Evolutionary conservation across 2,329 filamentous ascomycete species (phyloP), one percentile per base, ranked within the genome.

Genomic region (Fusarium solani-melongenae): DNA sequence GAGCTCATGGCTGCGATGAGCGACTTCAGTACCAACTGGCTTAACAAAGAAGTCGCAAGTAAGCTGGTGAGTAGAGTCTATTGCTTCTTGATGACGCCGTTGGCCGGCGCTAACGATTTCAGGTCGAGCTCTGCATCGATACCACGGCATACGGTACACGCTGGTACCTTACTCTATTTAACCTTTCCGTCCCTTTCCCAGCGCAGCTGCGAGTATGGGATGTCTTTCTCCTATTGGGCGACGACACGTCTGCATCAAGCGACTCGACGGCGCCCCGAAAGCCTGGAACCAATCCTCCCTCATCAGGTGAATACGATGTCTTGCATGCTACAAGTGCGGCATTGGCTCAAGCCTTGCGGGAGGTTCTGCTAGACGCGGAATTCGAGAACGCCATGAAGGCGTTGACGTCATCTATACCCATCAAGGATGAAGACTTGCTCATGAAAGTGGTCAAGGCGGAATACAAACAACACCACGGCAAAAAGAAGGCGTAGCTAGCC

Each of bases 321-420:
- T 86, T 99, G 59, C 96, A 99, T 82, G 96, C 96, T 12, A 93
- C 95, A 7, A 93, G 93, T 70, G 93, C 95, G 4, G 96, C 96
- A 2, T 88, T 99, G 31, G 95, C 98, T 56, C 94, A 98, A 81
- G 95, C 94, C 20, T 93, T 96, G 74, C 89, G 94, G 39, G 94
- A 98, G 71, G 94, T 97, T 60, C 87, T 99, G 34, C 86, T 98
- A 7, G 95, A 97, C 78, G 94, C 94, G 20, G 96, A 99, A 81
- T 99, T 98, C 82, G 96, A 99, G 82, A 97, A 97, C 79, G 93
- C 93, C 55, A 99, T 99, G 96, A 98, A 98, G 85, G 93, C 95
- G 9, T 86, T 99, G 71, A 98, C 96, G 33, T 95, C 93, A 65
- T 98, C 94, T 91, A 92, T 98, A 51, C 95, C 96, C 22, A 92